phyloP scores from a whole-genome alignment of 83 land plant genomes.

The Isoetes engelmannii region DNA sequence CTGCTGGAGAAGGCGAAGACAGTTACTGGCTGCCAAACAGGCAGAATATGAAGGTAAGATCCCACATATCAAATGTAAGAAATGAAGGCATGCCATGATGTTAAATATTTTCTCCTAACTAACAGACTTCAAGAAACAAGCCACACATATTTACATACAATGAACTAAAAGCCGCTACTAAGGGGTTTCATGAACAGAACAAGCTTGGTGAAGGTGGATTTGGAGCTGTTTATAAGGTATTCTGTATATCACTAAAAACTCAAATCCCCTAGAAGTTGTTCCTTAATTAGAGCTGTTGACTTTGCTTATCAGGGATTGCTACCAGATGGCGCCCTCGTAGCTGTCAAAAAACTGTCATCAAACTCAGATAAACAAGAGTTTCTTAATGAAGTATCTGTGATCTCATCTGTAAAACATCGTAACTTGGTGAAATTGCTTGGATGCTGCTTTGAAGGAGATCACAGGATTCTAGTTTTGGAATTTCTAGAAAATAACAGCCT shows the following conservation, averaged over 20 bases:
- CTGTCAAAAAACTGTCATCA: slow-evolving; percentile 2
- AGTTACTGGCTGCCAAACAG: not conserved
- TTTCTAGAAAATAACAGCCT: slow-evolving; percentile 14
- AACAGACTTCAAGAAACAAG: slow-evolving; percentile 19
- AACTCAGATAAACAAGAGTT: slow-evolving; percentile 6
- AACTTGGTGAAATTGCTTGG: slow-evolving; percentile 10
- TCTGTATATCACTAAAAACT: not conserved
- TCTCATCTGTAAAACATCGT: slow-evolving; percentile 10
- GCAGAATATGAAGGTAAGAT: too few species aligned
- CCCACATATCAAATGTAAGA: too few species aligned
- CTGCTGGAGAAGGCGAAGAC: slow-evolving; percentile 1
- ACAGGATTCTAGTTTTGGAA: slow-evolving; percentile 9
- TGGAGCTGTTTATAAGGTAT: not conserved
- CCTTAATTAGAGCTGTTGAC: not conserved
- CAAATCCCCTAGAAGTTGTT: not conserved
- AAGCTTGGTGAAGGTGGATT: slow-evolving; percentile 5
- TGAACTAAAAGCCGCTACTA: not conserved
- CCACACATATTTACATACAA: slow-evolving; percentile 8
- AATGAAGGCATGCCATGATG: too few species aligned
- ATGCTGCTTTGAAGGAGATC: slow-evolving; percentile 4
- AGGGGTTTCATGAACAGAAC: not conserved
- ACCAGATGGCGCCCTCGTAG: slow-evolving; percentile 7
- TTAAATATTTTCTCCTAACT: not conserved
- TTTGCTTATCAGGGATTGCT: not conserved
- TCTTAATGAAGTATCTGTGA: slow-evolving; percentile 1